phyloP scores from a whole-genome alignment of 169 alveolate species.

The Plasmodium vivax region DNA sequence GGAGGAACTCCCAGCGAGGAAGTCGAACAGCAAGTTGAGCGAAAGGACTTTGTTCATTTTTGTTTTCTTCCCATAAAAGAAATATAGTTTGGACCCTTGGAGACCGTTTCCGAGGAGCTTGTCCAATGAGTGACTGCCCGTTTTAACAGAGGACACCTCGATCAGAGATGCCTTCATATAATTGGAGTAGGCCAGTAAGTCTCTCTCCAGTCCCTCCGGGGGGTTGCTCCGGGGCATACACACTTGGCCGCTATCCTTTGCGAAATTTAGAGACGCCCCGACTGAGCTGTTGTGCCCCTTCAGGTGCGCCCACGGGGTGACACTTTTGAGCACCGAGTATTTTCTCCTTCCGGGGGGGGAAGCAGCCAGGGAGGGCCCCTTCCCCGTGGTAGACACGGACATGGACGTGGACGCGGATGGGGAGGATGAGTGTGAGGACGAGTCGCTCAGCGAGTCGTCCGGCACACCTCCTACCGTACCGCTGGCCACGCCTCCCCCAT shows the following conservation, averaged over 20 bases:
- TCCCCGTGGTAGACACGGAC: not conserved
- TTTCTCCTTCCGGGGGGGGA: not conserved
- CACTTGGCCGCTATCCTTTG: not conserved
- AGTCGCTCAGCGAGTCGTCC: not conserved
- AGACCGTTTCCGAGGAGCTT: constrained; percentile 17
- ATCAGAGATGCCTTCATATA: not conserved
- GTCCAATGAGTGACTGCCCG: not conserved
- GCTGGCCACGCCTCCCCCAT: no score
- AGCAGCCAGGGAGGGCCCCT: not conserved
- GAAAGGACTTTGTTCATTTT: constrained; percentile 45
- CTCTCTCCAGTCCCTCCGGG: not conserved
- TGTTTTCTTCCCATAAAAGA: constrained; percentile 26
- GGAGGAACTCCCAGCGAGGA: not conserved
- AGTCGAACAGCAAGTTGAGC: constrained; percentile 23
- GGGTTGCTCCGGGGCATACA: not conserved
- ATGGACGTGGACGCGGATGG: not conserved
- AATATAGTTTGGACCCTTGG: constrained; percentile 21
- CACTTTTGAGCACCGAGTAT: not conserved
- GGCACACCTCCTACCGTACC: not conserved
- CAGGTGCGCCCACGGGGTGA: not conserved
- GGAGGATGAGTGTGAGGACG: not conserved
- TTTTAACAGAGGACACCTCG: not conserved
- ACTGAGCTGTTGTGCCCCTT: not conserved
- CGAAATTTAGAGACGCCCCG: not conserved
- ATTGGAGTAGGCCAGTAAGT: not conserved